Evolutionary conservation across 805 yeast genomes (phyloP), one percentile per base, ranked within the genome.

Genomic region (Wickerhamomyces rabaulensis): DNA sequence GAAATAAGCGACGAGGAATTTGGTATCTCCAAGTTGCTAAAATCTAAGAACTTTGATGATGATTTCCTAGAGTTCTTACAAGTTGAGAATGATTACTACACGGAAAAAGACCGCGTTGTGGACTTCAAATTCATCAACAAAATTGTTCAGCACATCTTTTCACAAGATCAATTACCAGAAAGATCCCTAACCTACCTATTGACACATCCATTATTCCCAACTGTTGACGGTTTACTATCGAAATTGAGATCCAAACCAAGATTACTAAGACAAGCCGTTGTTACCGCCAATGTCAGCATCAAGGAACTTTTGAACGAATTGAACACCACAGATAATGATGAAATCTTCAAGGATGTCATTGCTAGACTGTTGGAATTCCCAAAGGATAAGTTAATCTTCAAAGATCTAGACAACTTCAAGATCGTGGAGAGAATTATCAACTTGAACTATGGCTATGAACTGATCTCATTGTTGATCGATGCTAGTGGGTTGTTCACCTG

Each of bases 191-290:
- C 84, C 1, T 91, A 87, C 59, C 71, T 91, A 29, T 71, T 92
- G 51, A 86, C 96, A 3, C 96, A 92, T 67, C 97, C 97, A 16
- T 67, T 88, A 17, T 90, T 84, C 65, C 97, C 97, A 9, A 76
- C 73, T 49, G 71, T 87, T 9, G 64, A 67, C 5, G 81, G 80
- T 2, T 62, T 91, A 40, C 65, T 92, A 39, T 59, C 70, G 15
- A 69, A 66, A 36, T 68, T 88, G 23, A 72, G 74, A 40, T 65
- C 75, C 10, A 71, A 76, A 49, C 82, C 88, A 33, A 76, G 85
- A 50, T 71, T 90, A 47, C 74, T 84, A 63, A 80, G 89, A 65
- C 96, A 87, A 63, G 92, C 95, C 1, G 77, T 89, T 42, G 86
- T 83, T 13, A 82, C 94, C 1, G 85, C 94, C 50, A 80, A 82